Evolutionary conservation across 2,329 filamentous ascomycete genomes (phyloP).

Genomic region (Penicillium sumatraense): DNA sequence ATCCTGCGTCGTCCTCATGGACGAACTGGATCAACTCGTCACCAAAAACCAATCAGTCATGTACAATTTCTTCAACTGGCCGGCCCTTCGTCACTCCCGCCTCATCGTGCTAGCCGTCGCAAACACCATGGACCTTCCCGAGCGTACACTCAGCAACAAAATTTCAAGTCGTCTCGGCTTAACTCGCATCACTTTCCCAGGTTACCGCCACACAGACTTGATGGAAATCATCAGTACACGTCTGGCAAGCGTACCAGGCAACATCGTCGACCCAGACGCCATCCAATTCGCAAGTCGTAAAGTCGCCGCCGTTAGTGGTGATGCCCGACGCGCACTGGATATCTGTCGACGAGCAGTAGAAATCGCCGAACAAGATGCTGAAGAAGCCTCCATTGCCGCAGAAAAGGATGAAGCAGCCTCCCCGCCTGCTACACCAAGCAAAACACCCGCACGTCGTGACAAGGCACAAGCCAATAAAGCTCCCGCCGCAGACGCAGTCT

Average conservation of each 20-base stretch:
- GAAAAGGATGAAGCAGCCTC: conserved; percentile 37
- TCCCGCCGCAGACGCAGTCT: neutral
- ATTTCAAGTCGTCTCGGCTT: conserved; percentile 90
- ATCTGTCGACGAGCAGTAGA: conserved; percentile 96
- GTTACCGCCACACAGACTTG: conserved; percentile 95
- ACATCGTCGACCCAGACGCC: conserved; percentile 90
- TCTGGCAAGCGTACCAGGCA: conserved; percentile 81
- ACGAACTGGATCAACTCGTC: conserved; percentile 95
- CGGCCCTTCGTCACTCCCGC: conserved; percentile 83
- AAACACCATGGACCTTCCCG: conserved; percentile 98
- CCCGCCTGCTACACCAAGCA: conserved; percentile 51
- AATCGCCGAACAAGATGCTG: conserved; percentile 78
- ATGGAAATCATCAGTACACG: conserved; percentile 98
- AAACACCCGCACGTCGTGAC: conserved; percentile 39
- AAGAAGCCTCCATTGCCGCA: conserved; percentile 34
- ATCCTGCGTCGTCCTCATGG: conserved; percentile 97
- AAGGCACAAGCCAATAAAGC: conserved; percentile 19
- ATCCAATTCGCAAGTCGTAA: conserved; percentile 96
- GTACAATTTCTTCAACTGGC: conserved; percentile 99
- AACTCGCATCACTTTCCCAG: conserved; percentile 93
- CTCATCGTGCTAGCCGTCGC: conserved; percentile 96
- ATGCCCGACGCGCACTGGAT: conserved; percentile 88
- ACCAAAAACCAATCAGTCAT: conserved; percentile 99
- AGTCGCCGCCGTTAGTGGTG: conserved; percentile 93
- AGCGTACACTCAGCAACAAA: conserved; percentile 95